phyloP scores from a whole-genome alignment of 2,329 filamentous ascomycete genomes.

The Pyrenochaeta sp. region DNA sequence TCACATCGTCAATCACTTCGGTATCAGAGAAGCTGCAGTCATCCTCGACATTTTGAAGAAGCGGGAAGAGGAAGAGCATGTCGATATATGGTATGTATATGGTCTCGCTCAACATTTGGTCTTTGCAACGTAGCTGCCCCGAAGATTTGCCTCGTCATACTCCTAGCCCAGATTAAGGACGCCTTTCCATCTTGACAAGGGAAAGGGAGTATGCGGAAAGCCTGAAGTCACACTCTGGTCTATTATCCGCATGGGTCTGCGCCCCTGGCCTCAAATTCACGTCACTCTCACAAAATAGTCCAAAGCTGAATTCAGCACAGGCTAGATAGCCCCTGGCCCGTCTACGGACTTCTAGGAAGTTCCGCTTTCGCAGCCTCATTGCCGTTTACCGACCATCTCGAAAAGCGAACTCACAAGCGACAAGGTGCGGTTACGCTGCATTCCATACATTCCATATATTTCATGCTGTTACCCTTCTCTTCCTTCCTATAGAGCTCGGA shows the following conservation, averaged over 20 bases:
- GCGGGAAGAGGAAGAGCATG: neutral
- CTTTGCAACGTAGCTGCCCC: too few species aligned
- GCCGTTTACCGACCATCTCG: neutral
- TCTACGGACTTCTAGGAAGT: neutral
- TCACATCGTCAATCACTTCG: slow-evolving; percentile 26
- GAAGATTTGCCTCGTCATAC: too few species aligned
- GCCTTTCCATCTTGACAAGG: too few species aligned
- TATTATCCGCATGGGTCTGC: too few species aligned
- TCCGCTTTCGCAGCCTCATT: neutral
- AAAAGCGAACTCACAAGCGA: neutral
- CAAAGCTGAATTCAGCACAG: neutral
- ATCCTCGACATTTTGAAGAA: slow-evolving; percentile 13
- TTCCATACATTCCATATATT: neutral
- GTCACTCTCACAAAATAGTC: neutral
- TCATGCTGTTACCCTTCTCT: neutral
- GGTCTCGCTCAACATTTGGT: too few species aligned
- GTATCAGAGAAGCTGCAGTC: slow-evolving; percentile 22
- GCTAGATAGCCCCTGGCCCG: neutral
- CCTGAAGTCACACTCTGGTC: too few species aligned
- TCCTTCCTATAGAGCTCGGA: neutral
- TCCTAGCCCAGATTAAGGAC: too few species aligned
- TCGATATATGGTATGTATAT: slow-evolving; percentile 11
- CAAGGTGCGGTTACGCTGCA: neutral
- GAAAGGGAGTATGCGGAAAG: too few species aligned
- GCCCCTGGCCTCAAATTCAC: neutral